phyloP scores from a whole-genome alignment of 1,284 basidiomycete genomes.

The Acaromyces ingoldii region DNA sequence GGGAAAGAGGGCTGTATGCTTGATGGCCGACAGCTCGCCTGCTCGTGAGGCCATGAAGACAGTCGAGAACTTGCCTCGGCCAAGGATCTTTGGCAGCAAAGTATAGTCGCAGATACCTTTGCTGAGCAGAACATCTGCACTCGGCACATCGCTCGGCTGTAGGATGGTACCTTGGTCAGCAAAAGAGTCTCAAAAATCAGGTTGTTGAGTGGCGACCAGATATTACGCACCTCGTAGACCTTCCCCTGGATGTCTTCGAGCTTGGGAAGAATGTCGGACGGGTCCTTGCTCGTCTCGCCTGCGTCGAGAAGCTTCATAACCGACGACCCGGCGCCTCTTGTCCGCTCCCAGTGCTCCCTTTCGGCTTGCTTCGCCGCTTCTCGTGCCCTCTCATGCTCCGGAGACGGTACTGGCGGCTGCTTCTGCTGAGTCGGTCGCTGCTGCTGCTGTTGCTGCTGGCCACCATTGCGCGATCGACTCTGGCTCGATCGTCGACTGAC shows the following conservation, averaged over 20 bases:
- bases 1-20: constrained; percentile 59
- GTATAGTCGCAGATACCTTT: constrained; percentile 50
- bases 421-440: neutral
- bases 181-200: neutral
- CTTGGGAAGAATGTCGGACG: constrained; percentile 10
- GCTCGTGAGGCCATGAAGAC: constrained; percentile 49
- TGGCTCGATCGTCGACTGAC: neutral
- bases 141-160: constrained; percentile 26
- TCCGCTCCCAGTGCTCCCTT: constrained; percentile 41
- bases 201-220: too few relatives aligned
- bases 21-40: constrained; percentile 55
- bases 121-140: constrained; percentile 43
- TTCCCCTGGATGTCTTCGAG: constrained; percentile 11
- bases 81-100: constrained; percentile 46
- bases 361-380: constrained; percentile 37
- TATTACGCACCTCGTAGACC: constrained; percentile 8
- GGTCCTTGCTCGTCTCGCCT: constrained; percentile 6
- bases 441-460: neutral
- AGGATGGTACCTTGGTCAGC: neutral
- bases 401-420: constrained; percentile 2
- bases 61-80: constrained; percentile 49
- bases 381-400: constrained; percentile 10
- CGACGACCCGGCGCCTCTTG: constrained; percentile 40
- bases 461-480: neutral
- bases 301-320: constrained; percentile 36